phyloP scores from a whole-genome alignment of 148 eudicot genomes.

The Chenopodium suecicum region DNA sequence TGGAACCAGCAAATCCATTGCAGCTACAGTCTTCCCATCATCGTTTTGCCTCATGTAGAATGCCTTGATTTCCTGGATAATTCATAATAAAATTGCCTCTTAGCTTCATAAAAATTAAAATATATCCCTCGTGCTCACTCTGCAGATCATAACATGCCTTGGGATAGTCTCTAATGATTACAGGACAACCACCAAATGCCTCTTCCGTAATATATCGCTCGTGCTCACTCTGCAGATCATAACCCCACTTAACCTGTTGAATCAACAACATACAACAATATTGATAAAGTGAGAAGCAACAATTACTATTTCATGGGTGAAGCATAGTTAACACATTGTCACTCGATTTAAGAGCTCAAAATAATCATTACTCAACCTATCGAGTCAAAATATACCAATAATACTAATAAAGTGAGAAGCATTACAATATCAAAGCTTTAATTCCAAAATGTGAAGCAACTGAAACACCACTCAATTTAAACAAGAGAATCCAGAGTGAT shows the following conservation, averaged over 20 bases:
- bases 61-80: conserved; percentile 86
- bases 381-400: conserved; percentile 17
- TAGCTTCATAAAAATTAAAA: conserved; percentile 26
- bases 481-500: neutral
- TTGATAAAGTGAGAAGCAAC: neutral
- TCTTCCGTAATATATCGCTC: conserved; percentile 92
- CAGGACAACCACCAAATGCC: conserved; percentile 93
- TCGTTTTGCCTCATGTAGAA: conserved; percentile 97
- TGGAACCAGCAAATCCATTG: conserved; percentile 99
- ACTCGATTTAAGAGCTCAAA: neutral
- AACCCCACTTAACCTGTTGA: conserved; percentile 90
- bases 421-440: neutral
- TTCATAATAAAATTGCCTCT: conserved; percentile 10
- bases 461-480: neutral
- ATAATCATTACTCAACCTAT: conserved; percentile 93
- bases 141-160: conserved; percentile 91
- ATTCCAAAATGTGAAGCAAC: neutral
- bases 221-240: conserved; percentile 99
- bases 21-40: conserved; percentile 97
- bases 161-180: conserved; percentile 92
- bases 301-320: neutral
- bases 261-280: conserved; percentile 14
- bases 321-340: neutral
- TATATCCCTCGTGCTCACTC: conserved; percentile 97
- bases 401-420: neutral